Evolutionary conservation across 2,329 filamentous ascomycete genomes (phyloP).

Genomic region (Colletotrichum falcatum): DNA sequence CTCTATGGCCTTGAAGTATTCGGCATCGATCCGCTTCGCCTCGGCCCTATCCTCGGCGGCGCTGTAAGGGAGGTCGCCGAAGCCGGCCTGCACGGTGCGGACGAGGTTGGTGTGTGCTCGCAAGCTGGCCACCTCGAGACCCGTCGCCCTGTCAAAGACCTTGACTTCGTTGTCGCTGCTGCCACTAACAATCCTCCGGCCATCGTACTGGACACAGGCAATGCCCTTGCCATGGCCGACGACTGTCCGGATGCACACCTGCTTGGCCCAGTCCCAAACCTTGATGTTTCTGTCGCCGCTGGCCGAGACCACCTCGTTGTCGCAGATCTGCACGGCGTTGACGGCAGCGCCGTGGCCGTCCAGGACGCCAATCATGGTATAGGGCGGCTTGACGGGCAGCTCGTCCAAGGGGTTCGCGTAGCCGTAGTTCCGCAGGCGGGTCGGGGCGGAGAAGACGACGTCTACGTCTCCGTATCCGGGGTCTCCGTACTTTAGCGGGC

Average conservation of each 20-base stretch:
- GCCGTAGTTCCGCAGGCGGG: conserved; percentile 65
- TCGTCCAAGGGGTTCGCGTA: conserved; percentile 61
- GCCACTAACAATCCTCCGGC: conserved; percentile 91
- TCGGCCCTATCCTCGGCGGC: conserved; percentile 79
- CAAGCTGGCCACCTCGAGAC: conserved; percentile 89
- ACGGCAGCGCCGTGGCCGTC: conserved; percentile 91
- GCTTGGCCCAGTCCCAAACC: conserved; percentile 90
- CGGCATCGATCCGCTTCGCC: conserved; percentile 78
- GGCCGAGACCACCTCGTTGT: conserved; percentile 89
- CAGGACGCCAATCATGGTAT: conserved; percentile 81
- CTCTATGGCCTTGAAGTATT: conserved; percentile 74
- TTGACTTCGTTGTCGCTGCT: conserved; percentile 97
- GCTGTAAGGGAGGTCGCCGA: conserved; percentile 87
- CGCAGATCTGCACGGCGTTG: conserved; percentile 93
- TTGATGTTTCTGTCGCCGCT: conserved; percentile 95
- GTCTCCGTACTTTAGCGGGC: conserved; percentile 71
- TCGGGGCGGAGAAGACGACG: conserved; percentile 64
- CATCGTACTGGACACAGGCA: conserved; percentile 97
- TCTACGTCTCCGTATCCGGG: conserved; percentile 62
- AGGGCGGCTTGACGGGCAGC: conserved; percentile 70
- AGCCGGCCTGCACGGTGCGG: conserved; percentile 93
- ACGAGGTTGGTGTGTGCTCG: conserved; percentile 87
- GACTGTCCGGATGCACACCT: conserved; percentile 80
- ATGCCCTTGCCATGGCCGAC: conserved; percentile 94
- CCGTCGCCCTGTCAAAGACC: conserved; percentile 89